These are phyloP conservation scores for Pterocarpus santalinus DNA, from an alignment of 306 rosid species.

Conservation along the genomic window DNA sequence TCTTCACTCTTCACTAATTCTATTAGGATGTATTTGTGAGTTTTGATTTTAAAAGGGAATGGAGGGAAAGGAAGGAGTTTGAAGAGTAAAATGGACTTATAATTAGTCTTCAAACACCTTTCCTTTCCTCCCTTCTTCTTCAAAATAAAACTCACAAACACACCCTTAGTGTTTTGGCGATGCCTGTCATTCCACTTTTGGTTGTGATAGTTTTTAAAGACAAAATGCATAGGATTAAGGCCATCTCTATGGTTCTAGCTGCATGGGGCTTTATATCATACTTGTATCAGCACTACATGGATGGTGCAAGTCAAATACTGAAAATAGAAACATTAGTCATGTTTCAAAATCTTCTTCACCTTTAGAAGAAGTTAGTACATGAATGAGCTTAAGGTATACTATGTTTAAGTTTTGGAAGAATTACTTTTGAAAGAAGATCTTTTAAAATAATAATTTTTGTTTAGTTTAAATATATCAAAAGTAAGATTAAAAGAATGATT, in stretches of 20 bases:
- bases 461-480: no score
- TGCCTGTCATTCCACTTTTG: conserved; percentile 47
- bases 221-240: conserved; percentile 48
- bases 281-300: conserved; percentile 49
- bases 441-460: no score
- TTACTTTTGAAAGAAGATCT: no score
- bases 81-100: no score
- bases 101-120: no score
- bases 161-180: conserved; percentile 30
- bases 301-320: conserved; percentile 16
- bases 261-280: conserved; percentile 49
- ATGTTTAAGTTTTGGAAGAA: no score
- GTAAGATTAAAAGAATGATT: no score
- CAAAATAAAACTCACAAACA: no score
- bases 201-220: conserved; percentile 48
- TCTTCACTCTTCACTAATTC: conserved; percentile 49
- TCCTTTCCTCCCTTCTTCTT: no score
- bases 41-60: no score
- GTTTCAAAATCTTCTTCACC: conserved; percentile 14
- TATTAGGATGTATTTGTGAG: neutral
- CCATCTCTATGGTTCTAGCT: conserved; percentile 49
- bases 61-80: no score
- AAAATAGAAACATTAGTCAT: neutral
- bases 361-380: conserved; percentile 23
- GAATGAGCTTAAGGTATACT: neutral